Evolutionary conservation across 257 asterid species (phyloP).

Genomic region (Phtheirospermum japonicum): DNA sequence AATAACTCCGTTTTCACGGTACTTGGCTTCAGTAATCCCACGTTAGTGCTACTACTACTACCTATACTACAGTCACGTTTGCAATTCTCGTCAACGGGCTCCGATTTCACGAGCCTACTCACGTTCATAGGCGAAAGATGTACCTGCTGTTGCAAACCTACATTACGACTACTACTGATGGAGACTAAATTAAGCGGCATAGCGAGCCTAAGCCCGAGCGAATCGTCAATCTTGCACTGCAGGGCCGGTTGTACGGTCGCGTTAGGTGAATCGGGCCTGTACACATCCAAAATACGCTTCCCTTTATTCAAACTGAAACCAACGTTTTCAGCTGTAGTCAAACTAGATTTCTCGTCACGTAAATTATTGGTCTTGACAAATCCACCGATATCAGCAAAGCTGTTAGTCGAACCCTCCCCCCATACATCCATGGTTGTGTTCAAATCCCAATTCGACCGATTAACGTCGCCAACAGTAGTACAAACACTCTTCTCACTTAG

Average conservation of each 20-base stretch:
- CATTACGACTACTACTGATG: constrained; percentile 25
- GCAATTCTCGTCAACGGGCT: constrained; percentile 57
- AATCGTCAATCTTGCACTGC: constrained; percentile 41
- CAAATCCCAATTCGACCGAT: constrained; percentile 84
- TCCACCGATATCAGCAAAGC: constrained; percentile 27
- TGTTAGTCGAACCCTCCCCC: constrained; percentile 67
- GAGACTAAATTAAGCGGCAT: constrained; percentile 32
- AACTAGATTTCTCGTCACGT: constrained; percentile 27
- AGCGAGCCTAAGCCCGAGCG: constrained; percentile 69
- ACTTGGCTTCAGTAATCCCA: constrained; percentile 34
- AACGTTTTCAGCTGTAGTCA: constrained; percentile 29
- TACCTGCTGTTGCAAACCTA: constrained; percentile 32
- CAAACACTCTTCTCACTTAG: constrained; percentile 30
- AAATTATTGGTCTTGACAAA: constrained; percentile 27
- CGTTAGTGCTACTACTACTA: constrained; percentile 37
- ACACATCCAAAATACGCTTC: constrained; percentile 35
- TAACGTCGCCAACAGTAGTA: constrained; percentile 23
- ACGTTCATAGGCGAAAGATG: constrained; percentile 27
- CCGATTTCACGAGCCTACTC: constrained; percentile 52
- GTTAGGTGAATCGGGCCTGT: constrained; percentile 31
- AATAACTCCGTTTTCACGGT: constrained; percentile 45
- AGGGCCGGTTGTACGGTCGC: constrained; percentile 29
- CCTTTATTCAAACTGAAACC: constrained; percentile 41
- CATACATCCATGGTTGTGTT: constrained; percentile 87
- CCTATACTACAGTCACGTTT: constrained; percentile 37